Percentiles rank a stretch among this genome's conserved stretches.
Conservation (phyloP, 306 rosid species). For the Gillenia trifoliata region DNA sequence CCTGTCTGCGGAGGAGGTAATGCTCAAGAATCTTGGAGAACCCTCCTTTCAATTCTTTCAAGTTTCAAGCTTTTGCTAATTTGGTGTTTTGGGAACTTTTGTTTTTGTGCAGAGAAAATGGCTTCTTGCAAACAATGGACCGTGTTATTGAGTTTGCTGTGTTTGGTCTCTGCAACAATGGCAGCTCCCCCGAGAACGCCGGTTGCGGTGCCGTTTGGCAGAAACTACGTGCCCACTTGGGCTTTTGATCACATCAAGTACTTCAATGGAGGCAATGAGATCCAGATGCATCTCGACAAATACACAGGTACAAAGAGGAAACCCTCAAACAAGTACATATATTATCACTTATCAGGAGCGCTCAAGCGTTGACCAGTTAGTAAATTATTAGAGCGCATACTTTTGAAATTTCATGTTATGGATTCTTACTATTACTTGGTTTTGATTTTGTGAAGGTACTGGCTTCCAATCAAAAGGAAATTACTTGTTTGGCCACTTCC, state of each 20-base stretch:
- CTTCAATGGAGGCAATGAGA: constrained; percentile 59
- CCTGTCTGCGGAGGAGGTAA: neutral
- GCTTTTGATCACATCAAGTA: constrained; percentile 84
- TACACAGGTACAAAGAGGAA: constrained; percentile 51
- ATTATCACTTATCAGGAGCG: neutral
- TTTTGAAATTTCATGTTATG: neutral
- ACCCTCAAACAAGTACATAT: neutral
- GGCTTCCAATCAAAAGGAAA: constrained; percentile 90
- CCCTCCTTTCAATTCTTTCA: neutral
- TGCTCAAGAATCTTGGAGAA: neutral
- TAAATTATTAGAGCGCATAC: neutral
- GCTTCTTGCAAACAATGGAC: constrained; percentile 20
- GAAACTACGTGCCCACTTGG: constrained; percentile 78
- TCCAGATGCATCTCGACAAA: constrained; percentile 66
- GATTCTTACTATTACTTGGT: neutral
- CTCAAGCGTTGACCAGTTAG: neutral
- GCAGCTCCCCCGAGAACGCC: constrained; percentile 41
- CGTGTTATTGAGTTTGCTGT: constrained; percentile 18
- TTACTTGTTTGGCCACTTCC: constrained; percentile 79
- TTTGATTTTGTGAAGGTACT: constrained; percentile 38
- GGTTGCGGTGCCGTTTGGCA: constrained; percentile 47
- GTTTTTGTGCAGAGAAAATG: constrained; percentile 20
- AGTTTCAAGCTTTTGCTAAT: constrained; percentile 3
- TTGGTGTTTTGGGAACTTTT: neutral
- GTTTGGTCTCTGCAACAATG: constrained; percentile 22